These are phyloP conservation scores for Globisporangium emineosum DNA, from an alignment of 352 stramenopile species.

Conservation along the genomic window DNA sequence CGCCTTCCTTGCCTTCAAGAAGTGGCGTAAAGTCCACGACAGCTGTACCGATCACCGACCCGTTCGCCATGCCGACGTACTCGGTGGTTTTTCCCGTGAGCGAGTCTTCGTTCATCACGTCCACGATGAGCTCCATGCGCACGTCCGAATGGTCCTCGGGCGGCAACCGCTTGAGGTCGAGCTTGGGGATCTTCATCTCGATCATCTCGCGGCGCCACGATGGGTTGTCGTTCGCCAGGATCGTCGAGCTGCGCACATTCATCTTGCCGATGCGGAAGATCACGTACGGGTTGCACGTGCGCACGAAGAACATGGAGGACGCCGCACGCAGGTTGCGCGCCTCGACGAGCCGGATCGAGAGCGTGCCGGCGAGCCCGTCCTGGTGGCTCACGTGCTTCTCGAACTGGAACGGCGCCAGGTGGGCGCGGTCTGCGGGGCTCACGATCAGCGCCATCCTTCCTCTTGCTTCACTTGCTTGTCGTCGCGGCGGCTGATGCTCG, in stretches of 20 bases:
- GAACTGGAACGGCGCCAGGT: constrained; percentile 63
- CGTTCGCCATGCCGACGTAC: constrained; percentile 70
- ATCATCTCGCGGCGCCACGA: constrained; percentile 71
- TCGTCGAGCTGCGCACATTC: constrained; percentile 63
- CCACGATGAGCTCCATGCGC: constrained; percentile 66
- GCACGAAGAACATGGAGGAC: constrained; percentile 80
- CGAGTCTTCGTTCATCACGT: constrained; percentile 84
- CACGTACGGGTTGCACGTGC: constrained; percentile 81
- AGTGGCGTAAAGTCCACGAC: constrained; percentile 65
- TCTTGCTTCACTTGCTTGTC: neutral
- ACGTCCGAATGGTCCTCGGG: constrained; percentile 68
- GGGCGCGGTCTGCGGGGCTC: constrained; percentile 26
- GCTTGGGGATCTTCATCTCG: constrained; percentile 73
- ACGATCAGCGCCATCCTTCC: constrained; percentile 30
- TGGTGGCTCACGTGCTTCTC: constrained; percentile 81
- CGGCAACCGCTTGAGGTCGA: constrained; percentile 53
- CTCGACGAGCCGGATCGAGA: constrained; percentile 70
- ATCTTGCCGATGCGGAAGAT: constrained; percentile 81
- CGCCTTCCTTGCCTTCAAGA: constrained; percentile 73
- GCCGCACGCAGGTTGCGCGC: constrained; percentile 66
- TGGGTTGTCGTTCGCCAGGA: constrained; percentile 68
- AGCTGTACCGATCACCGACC: constrained; percentile 73
- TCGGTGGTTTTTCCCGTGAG: constrained; percentile 73
- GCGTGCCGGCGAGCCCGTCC: constrained; percentile 62
- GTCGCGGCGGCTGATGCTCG: neutral